Evolutionary conservation across 2,329 filamentous ascomycete genomes (phyloP), one percentile per base, ranked within the genome.

Genomic region (Cladophialophora bantiana): DNA sequence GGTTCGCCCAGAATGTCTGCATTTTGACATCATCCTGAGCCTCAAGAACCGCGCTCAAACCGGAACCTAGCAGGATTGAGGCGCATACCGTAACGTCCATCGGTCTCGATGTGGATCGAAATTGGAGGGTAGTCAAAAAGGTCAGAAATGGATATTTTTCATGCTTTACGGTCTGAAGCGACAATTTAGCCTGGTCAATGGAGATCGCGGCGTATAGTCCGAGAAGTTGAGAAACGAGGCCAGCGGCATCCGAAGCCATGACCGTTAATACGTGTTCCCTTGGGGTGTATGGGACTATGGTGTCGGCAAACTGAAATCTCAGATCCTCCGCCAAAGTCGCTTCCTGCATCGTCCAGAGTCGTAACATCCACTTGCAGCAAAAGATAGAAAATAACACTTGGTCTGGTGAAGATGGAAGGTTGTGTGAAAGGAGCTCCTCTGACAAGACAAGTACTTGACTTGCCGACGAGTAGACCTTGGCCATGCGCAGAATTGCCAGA

Each of bases 401-500:
- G 10, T 31, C 20, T 18, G 50, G 50, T 18, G 13, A 53, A 9
- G 20, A 31, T 20, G 50, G 50, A 12, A 53, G 15, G 32, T 53
- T 53, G 15, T 31, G 32, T 10, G 50, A 26, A 10, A 53, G 32
- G 12, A 20, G 50, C 18, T 53, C 50, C n/a, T n/a, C n/a, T 12
- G 50, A 53, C 10, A 53, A 34, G n/a, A 53, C 50, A 9, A 53
- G 50, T 10, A 53, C 32, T 31, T 18, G 50, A 53, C 20, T 53
- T 9, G 50, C 50, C 5, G 50, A 6, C 32, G 20, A 34, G n/a
- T 53, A 53, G 20, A 34, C 32, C 50, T 53, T 34, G 10, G 50
- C 50, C 50, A 53, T 53, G 50, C 50, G 50, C 50, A 53, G 20
- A 34, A 53, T 53, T 13, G 50, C 50, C 32, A 34, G 32, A n/a